Base-by-base conservation (phyloP, 2,329 filamentous ascomycete species). In the Ilyonectria mors-panacis region DNA sequence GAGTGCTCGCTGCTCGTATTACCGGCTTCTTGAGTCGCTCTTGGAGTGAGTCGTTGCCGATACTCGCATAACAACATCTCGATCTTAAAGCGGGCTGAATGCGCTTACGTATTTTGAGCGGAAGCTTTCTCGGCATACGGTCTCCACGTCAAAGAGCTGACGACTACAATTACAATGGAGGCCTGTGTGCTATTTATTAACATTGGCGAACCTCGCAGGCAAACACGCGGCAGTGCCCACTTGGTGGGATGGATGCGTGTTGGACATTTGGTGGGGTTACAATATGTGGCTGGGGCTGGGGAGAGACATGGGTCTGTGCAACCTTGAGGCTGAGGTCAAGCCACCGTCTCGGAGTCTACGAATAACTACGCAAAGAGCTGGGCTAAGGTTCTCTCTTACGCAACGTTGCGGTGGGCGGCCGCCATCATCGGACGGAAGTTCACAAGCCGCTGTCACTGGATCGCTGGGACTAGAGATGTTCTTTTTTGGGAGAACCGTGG, bases 371-470 rank as follows among this genome's bases (percentile, higher is more conserved):
- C 58, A 44, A 37, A 13, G 45, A 33, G 26, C 50, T 61, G 58
- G 30, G 53, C 59, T 64, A 67, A 57, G 55, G 65, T 63, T 68
- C 69, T 60, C 69, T 66, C 69, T 60, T 66, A 65, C 65, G 63
- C 69, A 75, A 74, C 72, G 72, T 74, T 74, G 71, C 72, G 60
- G 53, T 37, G 56, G 60, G 63, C 62, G 57, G 45, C 54, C 50
- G 45, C 59, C 51, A 63, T 58, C 54, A 56, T 57, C 42, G 68
- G 53, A 57, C 61, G 39, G 19, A 57, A 35, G 51, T 10, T 15
- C 30, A 26, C 51, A 15, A 28, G 33, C 51, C 6, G 17, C 53
- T 21, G 58, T 56, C 57, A 57, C 44, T 57, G 51, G 63, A 45
- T 33, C 44, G 10, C 21, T 26, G 37, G 9, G 30, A n/a, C 33